A percentile compares a stretch with the other conserved stretches of the same genome.
Conservation (phyloP, 2,329 filamentous ascomycete genomes). For the Diaporthe vaccinii region DNA sequence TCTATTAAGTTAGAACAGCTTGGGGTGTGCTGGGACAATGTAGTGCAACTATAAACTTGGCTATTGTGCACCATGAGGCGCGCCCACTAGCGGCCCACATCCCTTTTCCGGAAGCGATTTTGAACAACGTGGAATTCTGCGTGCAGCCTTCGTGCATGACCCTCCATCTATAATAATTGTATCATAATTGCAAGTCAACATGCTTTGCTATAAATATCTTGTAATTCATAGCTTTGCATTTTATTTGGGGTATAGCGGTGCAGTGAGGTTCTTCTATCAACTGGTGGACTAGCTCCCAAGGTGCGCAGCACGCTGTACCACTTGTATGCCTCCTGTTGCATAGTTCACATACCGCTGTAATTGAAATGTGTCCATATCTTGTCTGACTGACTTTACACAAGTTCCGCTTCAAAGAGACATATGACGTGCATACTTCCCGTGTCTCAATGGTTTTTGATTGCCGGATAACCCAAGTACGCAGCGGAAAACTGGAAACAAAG, state of each 20-base stretch:
- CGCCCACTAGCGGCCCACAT: background rate
- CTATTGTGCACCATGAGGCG: too few species aligned
- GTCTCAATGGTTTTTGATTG: background rate
- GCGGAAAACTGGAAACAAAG: background rate
- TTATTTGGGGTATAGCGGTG: background rate
- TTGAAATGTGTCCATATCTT: accelerated
- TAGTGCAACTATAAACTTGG: too few species aligned
- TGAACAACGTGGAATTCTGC: background rate
- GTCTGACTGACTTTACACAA: background rate
- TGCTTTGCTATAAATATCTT: background rate
- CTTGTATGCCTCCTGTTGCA: background rate
- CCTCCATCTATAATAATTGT: background rate
- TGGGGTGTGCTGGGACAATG: too few species aligned
- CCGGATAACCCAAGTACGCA: background rate
- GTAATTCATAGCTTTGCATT: background rate
- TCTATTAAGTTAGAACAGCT: background rate
- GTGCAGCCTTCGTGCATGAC: background rate
- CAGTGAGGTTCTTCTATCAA: background rate
- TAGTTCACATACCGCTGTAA: background rate
- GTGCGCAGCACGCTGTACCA: background rate
- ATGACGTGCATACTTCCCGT: background rate
- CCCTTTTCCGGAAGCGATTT: background rate
- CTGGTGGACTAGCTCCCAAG: background rate
- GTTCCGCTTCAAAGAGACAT: background rate
- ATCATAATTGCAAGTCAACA: background rate